Base-by-base conservation (phyloP, 2,329 filamentous ascomycete species). In the Sporothrix humicola region DNA sequence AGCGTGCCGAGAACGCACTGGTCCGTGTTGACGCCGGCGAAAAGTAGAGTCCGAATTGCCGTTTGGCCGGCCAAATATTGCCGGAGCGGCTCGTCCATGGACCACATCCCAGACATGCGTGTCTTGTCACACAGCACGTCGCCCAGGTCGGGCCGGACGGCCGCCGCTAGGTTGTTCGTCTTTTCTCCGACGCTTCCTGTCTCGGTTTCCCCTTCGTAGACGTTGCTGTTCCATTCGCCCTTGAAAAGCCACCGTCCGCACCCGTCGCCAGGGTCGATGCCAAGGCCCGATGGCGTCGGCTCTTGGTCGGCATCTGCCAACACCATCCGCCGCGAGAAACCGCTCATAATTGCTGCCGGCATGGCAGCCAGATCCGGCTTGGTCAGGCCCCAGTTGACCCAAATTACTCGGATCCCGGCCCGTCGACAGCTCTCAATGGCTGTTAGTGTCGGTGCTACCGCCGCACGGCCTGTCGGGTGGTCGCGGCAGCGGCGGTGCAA, bases 21-120 rank as follows among this genome's bases (percentile, higher is more conserved):
- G 79, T 90, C 88, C 2, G 88, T 89, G 77, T 90, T 90, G 13
- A 89, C 88, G 0, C 88, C 88, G 0, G 86, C 81, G 75, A 90
- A 89, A 23, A 90, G 77, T 61, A 90, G 77, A 5, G 87, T 89
- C 61, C 76, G 83, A 73, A 69, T 26, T 83, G 84, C 0, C 81
- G 81, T 66, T 82, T 48, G 63, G 3, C 15, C 54, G 65, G 9
- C 66, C 69, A 89, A 78, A 54, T 82, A 83, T 54, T 80, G 79
- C 72, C 82, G 83, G 63, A 87, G 80, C 8, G 82, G 80, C 61
- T 85, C 85, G 12, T 78, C 78, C 9, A 79, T 77, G 31, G 81
- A 82, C 86, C 87, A 90, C 68, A 90, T 80, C 2, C 87, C 89
- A 23, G 85, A 87, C 82, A 89, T 87, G 23, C 88, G 82, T 76